A percentile compares a stretch with the other conserved stretches of the same genome.
These are phyloP conservation scores for Mortierella sp. DNA, from an alignment of 371 early-diverging fungal species.

Conservation along the genomic window DNA sequence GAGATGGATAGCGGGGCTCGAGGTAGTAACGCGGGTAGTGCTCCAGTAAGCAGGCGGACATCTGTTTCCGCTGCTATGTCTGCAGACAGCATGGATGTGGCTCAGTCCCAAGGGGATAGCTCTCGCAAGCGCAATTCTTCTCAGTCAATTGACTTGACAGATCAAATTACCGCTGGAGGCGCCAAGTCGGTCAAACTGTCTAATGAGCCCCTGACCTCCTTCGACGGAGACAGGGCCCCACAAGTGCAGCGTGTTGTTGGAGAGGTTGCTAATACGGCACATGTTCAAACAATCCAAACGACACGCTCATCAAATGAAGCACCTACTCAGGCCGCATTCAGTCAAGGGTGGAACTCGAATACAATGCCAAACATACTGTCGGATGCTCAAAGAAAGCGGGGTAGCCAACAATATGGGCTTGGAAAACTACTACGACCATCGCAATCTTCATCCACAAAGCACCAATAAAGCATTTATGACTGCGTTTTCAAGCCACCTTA, in stretches of 20 bases:
- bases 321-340: background rate
- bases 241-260: background rate
- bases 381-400: conserved; percentile 40
- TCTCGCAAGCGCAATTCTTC: conserved; percentile 22
- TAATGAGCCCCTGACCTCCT: background rate
- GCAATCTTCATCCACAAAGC: background rate
- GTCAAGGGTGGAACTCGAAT: conserved; percentile 21
- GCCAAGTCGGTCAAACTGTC: conserved; percentile 14
- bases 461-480: background rate
- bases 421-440: background rate
- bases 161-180: background rate
- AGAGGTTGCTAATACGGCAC: background rate
- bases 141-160: conserved; percentile 14
- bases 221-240: background rate
- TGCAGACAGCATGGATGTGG: background rate
- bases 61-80: conserved; percentile 9
- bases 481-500: conserved; percentile 8
- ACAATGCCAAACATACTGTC: conserved; percentile 48
- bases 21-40: background rate
- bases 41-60: conserved; percentile 13
- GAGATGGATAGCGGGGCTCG: conserved; percentile 8
- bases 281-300: background rate
- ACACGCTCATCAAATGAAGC: conserved; percentile 9
- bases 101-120: background rate
- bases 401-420: conserved; percentile 29